Base-by-base conservation (phyloP, 306 rosid species). In the Herpetospermum pedunculosum region DNA sequence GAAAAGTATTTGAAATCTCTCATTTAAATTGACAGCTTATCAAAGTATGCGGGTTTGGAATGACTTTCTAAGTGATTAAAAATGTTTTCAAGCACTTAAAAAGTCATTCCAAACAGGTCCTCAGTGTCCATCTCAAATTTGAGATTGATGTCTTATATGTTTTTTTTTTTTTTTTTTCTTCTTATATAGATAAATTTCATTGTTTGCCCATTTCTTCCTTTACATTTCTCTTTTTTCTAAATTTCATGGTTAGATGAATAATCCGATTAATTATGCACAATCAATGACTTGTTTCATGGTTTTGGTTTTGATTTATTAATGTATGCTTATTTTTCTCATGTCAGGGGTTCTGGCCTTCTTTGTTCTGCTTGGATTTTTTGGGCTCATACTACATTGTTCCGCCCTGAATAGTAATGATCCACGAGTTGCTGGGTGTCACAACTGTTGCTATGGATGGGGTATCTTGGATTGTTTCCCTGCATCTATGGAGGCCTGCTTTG, bases 381-480 rank as follows among this genome's bases (percentile, higher is more conserved):
- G 99, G 82, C 88, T 95, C 75, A 88, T 95, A 82, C 91, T 89
- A 38, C 99, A 95, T 77, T 95, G 97, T 85, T 87, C 99, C 47
- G 80, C 97, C 77, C 89, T 91, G 70, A 91, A 88, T 82, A 76
- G 79, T 83, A 89, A 87, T 46, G 99, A 95, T 74, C 96, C 99
- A 19, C 79, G 97, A 73, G 89, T 95, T 92, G 96, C 96, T 46
- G 97, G 99, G 47, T 95, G 97, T 87, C 99, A 95, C 77, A 95
- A 95, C 82, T 95, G 99, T 82, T 95, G 99, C 77, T 95, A 95
- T 50, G 99, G 99, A 19, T 95, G 97, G 97, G 99, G 99, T 76
- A 89, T 95, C 65, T 81, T 95, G 86, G 99, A 95, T 83, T 95
- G 99, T 86, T 95, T 95, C 78, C 99, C 99, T 8, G 99, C 96